phyloP scores from a whole-genome alignment of 2,329 filamentous ascomycete species.

The Nemania diffusa region DNA sequence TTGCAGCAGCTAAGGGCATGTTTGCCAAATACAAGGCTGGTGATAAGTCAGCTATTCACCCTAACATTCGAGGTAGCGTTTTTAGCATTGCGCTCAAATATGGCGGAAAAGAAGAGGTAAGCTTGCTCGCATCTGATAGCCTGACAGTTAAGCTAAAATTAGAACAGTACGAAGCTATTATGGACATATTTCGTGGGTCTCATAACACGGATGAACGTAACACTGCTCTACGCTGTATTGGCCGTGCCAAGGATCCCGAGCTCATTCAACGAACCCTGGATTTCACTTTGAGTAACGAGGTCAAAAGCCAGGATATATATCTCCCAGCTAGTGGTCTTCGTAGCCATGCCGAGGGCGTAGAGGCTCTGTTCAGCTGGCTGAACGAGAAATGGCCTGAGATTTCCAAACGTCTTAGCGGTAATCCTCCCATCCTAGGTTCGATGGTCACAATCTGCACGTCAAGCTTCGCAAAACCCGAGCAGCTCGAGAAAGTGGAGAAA shows the following conservation, averaged over 20 bases:
- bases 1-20: slow-evolving; percentile 87
- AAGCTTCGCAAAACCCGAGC: slow-evolving; percentile 80
- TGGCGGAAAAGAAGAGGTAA: slow-evolving; percentile 83
- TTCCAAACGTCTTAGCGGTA: slow-evolving; percentile 83
- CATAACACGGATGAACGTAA: slow-evolving; percentile 89
- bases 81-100: slow-evolving; percentile 86
- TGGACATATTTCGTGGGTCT: slow-evolving; percentile 79
- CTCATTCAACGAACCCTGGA: slow-evolving; percentile 84
- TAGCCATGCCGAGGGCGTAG: slow-evolving; percentile 79
- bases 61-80: slow-evolving; percentile 88
- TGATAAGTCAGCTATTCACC: slow-evolving; percentile 84
- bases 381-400: slow-evolving; percentile 89
- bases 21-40: slow-evolving; percentile 85
- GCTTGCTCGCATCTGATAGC: slow-evolving; percentile 30
- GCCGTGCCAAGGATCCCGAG: slow-evolving; percentile 78
- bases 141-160: slow-evolving; percentile 32
- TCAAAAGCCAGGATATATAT: slow-evolving; percentile 96
- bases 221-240: slow-evolving; percentile 84
- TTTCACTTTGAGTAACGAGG: slow-evolving; percentile 79
- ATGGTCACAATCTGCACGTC: slow-evolving; percentile 86
- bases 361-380: slow-evolving; percentile 85
- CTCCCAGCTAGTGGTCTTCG: slow-evolving; percentile 84
- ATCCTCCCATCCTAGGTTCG: slow-evolving; percentile 83
- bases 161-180: slow-evolving; percentile 75
- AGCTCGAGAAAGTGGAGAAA: slow-evolving; percentile 77